Base-by-base conservation (phyloP, 768 basidiomycete species). In the Lactarius sanguifluus region DNA sequence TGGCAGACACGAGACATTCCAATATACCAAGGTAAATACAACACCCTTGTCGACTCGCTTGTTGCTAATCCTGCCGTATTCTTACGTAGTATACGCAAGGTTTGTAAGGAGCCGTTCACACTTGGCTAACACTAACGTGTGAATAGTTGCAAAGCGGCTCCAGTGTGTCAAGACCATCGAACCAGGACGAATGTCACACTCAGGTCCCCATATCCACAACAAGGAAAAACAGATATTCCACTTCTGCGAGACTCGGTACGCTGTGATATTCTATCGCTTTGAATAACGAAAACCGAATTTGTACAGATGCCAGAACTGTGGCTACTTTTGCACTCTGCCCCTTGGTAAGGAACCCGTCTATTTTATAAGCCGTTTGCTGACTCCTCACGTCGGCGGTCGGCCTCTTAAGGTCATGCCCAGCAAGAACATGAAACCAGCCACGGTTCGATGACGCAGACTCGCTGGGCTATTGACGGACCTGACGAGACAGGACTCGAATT, bases 361-460 rank as follows among this genome's bases (percentile, higher is more conserved):
- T 59, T 47, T 20, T 32, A 32, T 36, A 8, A 5, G 43, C 34
- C 12, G 30, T 28, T 40, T n/a, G n/a, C n/a, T n/a, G n/a, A n/a
- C 2, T 54, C 38, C 2, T n/a, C 23, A 7, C 32, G 8, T 32
- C 32, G 32, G 32, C 32, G 3, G 61, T 13, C 32, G 5, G 13
- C 5, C 1, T 30, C 16, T 40, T 25, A 15, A 88, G 86, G 83
- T 0, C 87, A 88, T 66, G 62, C 83, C 1, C 85, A 88, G 65
- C 78, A 81, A 69, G 83, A 85, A 54, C 86, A 88, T 47, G 85
- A 86, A 59, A 88, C 86, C 0, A 79, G 78, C 9, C 86, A 88
- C 58, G 87, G 86, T 7, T 86, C 85, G 2, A 87, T 87, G 86
- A 82, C 85, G 0, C 79, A 76, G 61, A 82, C 84, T 1, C 77